phyloP scores from a whole-genome alignment of 2,329 filamentous ascomycete species.

The Neopestalotiopsis clavispora region DNA sequence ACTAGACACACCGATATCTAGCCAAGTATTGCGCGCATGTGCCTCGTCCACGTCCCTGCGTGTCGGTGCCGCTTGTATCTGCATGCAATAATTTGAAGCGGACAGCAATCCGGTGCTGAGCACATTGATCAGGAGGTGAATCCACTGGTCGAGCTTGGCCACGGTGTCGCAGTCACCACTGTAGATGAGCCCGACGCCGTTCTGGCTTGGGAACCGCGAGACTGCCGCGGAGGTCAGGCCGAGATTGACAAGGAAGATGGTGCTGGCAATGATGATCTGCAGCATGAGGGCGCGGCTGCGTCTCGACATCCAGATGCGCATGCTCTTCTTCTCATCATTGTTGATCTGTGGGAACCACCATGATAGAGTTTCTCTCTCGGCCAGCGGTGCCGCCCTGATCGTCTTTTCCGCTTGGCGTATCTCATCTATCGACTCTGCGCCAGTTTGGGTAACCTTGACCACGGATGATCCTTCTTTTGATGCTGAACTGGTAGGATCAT shows the following conservation, averaged over 20 bases:
- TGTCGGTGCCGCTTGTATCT: constrained; percentile 39
- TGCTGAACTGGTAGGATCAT: too few relatives aligned
- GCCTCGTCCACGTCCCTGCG: constrained; percentile 34
- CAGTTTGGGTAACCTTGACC: too few relatives aligned
- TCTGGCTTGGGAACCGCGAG: neutral
- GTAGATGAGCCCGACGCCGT: constrained; percentile 15
- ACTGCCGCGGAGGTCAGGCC: constrained; percentile 7
- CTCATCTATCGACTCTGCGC: too few relatives aligned
- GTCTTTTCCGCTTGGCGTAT: neutral
- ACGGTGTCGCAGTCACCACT: constrained; percentile 14
- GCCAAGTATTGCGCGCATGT: constrained; percentile 19
- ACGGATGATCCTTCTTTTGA: too few relatives aligned
- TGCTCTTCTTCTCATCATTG: constrained; percentile 20
- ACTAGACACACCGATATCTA: constrained; percentile 25
- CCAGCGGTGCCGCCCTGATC: neutral
- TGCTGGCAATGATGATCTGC: constrained; percentile 20
- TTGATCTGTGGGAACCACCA: constrained; percentile 23
- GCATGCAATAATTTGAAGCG: constrained; percentile 43
- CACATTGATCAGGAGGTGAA: constrained; percentile 38
- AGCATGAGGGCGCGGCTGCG: constrained; percentile 23
- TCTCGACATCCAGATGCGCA: constrained; percentile 21
- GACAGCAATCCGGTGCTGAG: constrained; percentile 36
- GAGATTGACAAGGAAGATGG: constrained; percentile 26
- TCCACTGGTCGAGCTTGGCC: constrained; percentile 24
- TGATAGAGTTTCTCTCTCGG: constrained; percentile 7